Base-by-base conservation (phyloP, 768 basidiomycete genomes). In the Rubroboletus pulcherrimus region DNA sequence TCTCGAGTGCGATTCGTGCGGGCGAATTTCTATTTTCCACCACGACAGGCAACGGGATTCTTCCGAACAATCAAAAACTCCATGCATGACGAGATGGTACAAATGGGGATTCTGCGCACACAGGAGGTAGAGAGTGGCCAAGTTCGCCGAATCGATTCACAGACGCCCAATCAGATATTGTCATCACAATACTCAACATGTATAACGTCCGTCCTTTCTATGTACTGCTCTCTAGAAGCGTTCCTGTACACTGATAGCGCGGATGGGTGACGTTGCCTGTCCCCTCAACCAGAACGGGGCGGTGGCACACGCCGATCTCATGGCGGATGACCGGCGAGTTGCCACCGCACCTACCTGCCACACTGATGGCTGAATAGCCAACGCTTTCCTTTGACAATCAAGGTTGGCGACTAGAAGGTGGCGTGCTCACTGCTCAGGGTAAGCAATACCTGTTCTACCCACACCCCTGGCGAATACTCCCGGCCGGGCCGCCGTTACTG, bases 91-190 rank as follows among this genome's bases (percentile, higher is more conserved):
- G 65, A 63, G 53, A 67, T 35, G 12, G 24, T 39, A 56, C 57
- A 60, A 67, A 69, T 65, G 67, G 67, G 51, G 65, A 42, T 65
- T 68, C 63, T 52, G 63, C 58, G 63, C 57, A 58, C 44, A 17
- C 51, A 53, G 33, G 49, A 34, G 39, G 49, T 24, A 24, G 38
- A 38, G 50, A 42, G 45, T 49, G 44, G 45, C 21, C 57, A 35
- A 68, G 64, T 66, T 66, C 59, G 61, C 66, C 62, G 59, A 58
- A 31, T 53, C 56, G 42, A 58, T 54, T 62, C 60, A 59, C 49
- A 58, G 56, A 56, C 59, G 55, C 54, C 57, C 59, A 55, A 63
- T 63, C 51, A 58, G 58, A 58, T 53, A 15, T n/a, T 58, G 42
- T 54, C 53, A 67, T 63, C 55, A 64, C 48, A 55, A 57, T 54